These are phyloP conservation scores for Coemansia sp. DNA, from an alignment of 192 early-diverging fungal species.

Conservation along the genomic window DNA sequence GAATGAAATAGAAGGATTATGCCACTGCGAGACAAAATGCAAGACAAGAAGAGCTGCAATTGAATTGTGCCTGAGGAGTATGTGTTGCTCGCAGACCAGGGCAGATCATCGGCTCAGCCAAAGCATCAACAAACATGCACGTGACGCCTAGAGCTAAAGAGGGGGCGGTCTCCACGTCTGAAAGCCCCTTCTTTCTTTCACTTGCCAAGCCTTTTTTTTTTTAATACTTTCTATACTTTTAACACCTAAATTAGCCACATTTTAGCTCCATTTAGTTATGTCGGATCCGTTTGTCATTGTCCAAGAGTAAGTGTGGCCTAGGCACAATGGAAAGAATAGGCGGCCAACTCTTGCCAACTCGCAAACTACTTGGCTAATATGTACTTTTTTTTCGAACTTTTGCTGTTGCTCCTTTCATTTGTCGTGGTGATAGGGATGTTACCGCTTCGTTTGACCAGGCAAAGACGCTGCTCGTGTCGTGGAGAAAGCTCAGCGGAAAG, in stretches of 20 bases:
- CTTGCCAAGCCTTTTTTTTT: background rate
- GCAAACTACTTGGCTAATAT: background rate
- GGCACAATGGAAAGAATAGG: background rate
- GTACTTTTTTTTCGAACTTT: background rate
- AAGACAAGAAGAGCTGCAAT: background rate
- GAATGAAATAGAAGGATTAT: background rate
- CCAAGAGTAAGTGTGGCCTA: conserved; percentile 35
- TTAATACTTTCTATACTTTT: conserved; percentile 6
- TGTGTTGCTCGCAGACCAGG: background rate
- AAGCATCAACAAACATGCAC: conserved; percentile 10
- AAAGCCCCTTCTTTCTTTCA: background rate
- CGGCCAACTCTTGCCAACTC: background rate
- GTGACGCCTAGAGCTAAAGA: background rate
- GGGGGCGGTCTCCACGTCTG: background rate
- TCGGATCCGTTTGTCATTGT: conserved; percentile 54
- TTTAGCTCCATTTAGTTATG: conserved; percentile 21
- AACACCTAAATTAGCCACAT: background rate
- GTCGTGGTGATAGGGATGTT: conserved; percentile 35
- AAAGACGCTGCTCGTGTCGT: conserved; percentile 48
- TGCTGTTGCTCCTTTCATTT: background rate
- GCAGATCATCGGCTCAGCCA: background rate
- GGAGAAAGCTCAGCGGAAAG: conserved; percentile 40
- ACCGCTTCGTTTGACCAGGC: conserved; percentile 51
- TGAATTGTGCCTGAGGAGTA: background rate
- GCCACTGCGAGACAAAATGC: background rate